phyloP scores from a whole-genome alignment of 83 land plant species.

The Isoetes engelmannii region DNA sequence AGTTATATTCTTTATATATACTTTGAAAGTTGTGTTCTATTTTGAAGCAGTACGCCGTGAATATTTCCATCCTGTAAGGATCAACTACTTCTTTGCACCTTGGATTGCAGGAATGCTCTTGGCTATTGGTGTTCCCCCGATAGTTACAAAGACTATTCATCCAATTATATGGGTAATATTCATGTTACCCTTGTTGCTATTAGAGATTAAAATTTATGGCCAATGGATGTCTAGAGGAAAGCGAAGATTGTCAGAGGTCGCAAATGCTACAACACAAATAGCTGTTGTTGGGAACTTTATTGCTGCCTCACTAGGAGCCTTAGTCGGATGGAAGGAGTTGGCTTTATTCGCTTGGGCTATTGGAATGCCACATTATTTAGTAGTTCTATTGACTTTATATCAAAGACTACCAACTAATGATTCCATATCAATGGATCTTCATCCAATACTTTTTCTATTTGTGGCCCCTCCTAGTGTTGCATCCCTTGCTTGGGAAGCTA shows the following conservation, averaged over 20 bases:
- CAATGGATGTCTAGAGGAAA: conserved; percentile 94
- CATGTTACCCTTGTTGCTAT: conserved; percentile 60
- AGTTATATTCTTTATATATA: conserved; percentile 40
- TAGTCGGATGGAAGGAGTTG: conserved; percentile 75
- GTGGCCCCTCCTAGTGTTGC: conserved; percentile 88
- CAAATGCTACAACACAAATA: conserved; percentile 80
- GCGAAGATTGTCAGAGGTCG: conserved; percentile 71
- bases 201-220: conserved; percentile 86
- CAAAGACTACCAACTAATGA: conserved; percentile 84
- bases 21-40: conserved; percentile 58
- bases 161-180: conserved; percentile 55
- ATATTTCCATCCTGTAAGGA: conserved; percentile 74
- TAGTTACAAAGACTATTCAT: conserved; percentile 31
- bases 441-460: conserved; percentile 85
- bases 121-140: conserved; percentile 56
- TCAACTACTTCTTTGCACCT: conserved; percentile 95
- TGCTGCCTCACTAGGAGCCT: conserved; percentile 58
- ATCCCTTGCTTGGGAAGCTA: conserved; percentile 72
- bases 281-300: conserved; percentile 83
- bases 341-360: conserved; percentile 83
- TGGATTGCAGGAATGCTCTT: conserved; percentile 77
- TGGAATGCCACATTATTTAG: conserved; percentile 77
- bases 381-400: conserved; percentile 78
- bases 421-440: conserved; percentile 76
- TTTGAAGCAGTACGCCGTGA: conserved; percentile 91